These are phyloP conservation scores for Salix suchowensis DNA, from an alignment of 345 rosid species.

Conservation along the genomic window DNA sequence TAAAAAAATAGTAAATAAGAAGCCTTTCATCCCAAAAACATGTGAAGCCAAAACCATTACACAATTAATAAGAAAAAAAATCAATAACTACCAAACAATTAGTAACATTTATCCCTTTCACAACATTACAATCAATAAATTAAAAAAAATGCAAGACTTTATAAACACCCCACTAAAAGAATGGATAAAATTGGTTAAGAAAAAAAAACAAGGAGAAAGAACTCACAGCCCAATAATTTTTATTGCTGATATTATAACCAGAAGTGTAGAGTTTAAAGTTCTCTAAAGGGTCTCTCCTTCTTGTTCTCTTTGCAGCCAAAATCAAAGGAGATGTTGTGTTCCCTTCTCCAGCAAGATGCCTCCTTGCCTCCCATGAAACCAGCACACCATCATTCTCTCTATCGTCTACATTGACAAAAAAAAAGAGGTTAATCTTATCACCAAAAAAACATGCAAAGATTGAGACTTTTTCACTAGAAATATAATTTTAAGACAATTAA, in stretches of 20 bases:
- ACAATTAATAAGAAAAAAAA: no score
- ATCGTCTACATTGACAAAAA: background rate
- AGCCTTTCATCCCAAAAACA: no score
- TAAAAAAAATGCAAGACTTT: background rate
- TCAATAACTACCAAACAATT: no score
- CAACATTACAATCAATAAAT: background rate
- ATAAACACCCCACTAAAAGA: background rate
- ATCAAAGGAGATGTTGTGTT: background rate
- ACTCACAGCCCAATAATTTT: constrained; percentile 90
- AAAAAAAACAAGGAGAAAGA: constrained; percentile 1
- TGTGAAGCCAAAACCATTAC: no score
- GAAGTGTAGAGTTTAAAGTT: constrained; percentile 55
- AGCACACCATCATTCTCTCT: constrained; percentile 16
- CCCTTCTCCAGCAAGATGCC: constrained; percentile 44
- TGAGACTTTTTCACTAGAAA: background rate
- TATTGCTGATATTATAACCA: constrained; percentile 86
- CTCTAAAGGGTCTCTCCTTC: constrained; percentile 49
- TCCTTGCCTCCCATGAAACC: constrained; percentile 43
- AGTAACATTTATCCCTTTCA: no score
- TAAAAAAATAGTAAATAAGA: no score
- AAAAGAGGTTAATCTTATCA: background rate
- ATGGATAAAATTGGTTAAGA: background rate
- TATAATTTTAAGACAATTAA: background rate
- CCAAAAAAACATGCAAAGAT: background rate
- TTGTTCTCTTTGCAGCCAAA: constrained; percentile 19